These are phyloP conservation scores for Penicillium sp. DNA, from an alignment of 2,329 filamentous ascomycete species.

Conservation along the genomic window DNA sequence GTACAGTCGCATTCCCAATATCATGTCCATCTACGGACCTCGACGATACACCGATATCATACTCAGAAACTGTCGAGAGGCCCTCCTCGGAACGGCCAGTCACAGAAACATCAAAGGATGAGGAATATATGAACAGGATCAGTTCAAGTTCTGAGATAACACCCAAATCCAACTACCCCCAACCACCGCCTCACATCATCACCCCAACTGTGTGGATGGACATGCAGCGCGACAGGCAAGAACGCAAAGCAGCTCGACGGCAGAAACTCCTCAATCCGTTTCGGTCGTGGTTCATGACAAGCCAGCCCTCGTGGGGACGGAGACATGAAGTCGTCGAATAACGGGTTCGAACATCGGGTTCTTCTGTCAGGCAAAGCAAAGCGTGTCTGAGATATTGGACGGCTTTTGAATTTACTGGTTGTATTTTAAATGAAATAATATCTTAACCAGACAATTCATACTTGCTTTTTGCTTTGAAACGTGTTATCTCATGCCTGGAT, in stretches of 20 bases:
- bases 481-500: not conserved
- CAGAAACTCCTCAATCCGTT: not conserved
- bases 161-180: not conserved
- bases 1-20: not conserved
- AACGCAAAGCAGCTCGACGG: constrained; percentile 3
- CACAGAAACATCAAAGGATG: not conserved
- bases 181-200: constrained; percentile 2
- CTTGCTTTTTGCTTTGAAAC: constrained; percentile 5
- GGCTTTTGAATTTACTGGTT: not conserved
- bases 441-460: not conserved
- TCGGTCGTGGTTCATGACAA: constrained; percentile 2
- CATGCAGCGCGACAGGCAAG: not conserved
- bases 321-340: constrained; percentile 5
- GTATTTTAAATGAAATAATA: not conserved
- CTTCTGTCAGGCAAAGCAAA: not conserved
- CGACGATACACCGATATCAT: not conserved
- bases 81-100: not conserved
- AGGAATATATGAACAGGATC: not conserved
- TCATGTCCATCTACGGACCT: not conserved
- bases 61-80: not conserved
- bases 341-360: not conserved
- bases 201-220: constrained; percentile 6
- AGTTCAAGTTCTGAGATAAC: not conserved
- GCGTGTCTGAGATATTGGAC: not conserved
- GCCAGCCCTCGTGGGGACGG: not conserved